phyloP scores from a whole-genome alignment of 139 green algal genomes.

The Zygnema circumcarinatum region DNA sequence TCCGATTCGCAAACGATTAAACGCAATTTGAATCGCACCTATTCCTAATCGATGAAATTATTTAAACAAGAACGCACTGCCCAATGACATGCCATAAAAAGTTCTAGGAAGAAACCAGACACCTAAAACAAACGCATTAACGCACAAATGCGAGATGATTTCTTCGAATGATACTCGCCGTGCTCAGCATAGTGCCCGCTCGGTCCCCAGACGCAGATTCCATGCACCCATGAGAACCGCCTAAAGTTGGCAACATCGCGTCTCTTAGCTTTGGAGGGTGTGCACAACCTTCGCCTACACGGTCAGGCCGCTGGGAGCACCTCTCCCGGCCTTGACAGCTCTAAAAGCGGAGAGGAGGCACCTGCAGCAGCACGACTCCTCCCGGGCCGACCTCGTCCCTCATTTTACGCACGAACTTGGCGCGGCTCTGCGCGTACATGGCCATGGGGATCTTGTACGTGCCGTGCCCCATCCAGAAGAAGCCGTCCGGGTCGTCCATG shows the following conservation, averaged over 20 bases:
- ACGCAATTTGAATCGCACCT: no score
- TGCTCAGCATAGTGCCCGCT: not conserved
- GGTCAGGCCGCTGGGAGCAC: not conserved
- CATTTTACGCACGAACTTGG: not conserved
- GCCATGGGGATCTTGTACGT: conserved; percentile 17
- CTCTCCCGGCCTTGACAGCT: no score
- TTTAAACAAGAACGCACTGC: no score
- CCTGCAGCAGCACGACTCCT: not conserved
- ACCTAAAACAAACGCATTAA: no score
- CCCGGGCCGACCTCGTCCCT: not conserved
- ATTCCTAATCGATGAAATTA: no score
- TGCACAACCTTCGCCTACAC: not conserved
- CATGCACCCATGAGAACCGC: no score
- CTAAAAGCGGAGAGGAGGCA: not conserved
- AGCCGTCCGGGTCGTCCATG: not conserved
- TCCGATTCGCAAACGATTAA: no score
- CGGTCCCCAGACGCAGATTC: no score
- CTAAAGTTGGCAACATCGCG: no score
- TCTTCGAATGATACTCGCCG: not conserved
- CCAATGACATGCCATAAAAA: no score
- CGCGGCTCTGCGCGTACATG: not conserved
- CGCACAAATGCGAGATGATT: no score
- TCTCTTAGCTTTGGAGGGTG: not conserved
- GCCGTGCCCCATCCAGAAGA: conserved; percentile 1
- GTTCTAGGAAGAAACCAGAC: no score